These are phyloP conservation scores for Fusarium penzigii DNA, from an alignment of 2,329 filamentous ascomycete genomes.

Conservation along the genomic window DNA sequence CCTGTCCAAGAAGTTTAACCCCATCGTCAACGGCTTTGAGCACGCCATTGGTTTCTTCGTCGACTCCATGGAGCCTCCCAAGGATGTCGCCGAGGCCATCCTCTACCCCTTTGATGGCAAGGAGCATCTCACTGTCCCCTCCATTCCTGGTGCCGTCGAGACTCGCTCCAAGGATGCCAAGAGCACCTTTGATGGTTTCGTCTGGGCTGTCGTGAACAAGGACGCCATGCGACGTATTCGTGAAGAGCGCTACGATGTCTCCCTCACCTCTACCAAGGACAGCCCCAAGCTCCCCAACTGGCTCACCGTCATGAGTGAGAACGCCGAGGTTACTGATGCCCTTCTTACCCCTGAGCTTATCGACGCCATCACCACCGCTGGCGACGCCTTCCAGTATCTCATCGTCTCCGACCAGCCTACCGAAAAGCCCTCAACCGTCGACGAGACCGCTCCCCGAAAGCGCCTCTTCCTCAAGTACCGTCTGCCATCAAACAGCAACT, in stretches of 20 bases:
- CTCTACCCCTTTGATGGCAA: constrained; percentile 91
- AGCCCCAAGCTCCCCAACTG: constrained; percentile 84
- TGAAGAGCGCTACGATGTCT: constrained; percentile 92
- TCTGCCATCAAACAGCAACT: constrained; percentile 64
- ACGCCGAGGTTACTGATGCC: constrained; percentile 86
- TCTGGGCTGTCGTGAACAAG: constrained; percentile 96
- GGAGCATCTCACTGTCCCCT: constrained; percentile 76
- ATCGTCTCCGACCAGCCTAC: constrained; percentile 87
- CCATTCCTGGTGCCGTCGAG: constrained; percentile 60
- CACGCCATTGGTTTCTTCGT: constrained; percentile 71
- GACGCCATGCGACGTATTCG: constrained; percentile 85
- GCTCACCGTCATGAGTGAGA: constrained; percentile 96
- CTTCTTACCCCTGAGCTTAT: constrained; percentile 87
- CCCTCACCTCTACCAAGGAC: constrained; percentile 91
- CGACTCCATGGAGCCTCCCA: constrained; percentile 69
- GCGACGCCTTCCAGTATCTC: constrained; percentile 78
- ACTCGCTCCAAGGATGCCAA: constrained; percentile 56
- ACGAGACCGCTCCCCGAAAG: constrained; percentile 84
- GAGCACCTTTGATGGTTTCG: constrained; percentile 83
- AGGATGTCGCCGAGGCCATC: constrained; percentile 74
- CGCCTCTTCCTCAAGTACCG: constrained; percentile 79
- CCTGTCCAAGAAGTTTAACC: constrained; percentile 86
- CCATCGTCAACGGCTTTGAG: constrained; percentile 64
- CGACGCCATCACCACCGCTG: constrained; percentile 75
- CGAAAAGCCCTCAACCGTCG: constrained; percentile 81